These are phyloP conservation scores for Phaffia rhodozyma DNA, from an alignment of 1,284 basidiomycete genomes.

Conservation along the genomic window DNA sequence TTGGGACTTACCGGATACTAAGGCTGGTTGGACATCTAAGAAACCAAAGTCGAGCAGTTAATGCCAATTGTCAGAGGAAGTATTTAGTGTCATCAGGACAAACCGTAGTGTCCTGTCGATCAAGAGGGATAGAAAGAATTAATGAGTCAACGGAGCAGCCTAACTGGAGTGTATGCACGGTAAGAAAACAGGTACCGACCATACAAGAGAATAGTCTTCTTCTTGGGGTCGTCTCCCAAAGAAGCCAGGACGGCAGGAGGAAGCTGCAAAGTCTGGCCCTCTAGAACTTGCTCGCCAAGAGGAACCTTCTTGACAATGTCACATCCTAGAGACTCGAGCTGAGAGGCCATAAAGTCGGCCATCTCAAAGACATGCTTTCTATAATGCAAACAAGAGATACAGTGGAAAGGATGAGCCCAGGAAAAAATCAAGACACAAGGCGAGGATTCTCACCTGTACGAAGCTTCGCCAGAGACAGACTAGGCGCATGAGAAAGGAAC, in stretches of 20 bases:
- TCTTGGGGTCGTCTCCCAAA: conserved; percentile 63
- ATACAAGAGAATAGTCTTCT: conserved; percentile 87
- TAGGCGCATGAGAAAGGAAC: background rate
- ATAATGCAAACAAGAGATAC: conserved; percentile 32
- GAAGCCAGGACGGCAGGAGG: conserved; percentile 80
- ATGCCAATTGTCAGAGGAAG: background rate
- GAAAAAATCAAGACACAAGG: background rate
- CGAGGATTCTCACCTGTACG: conserved; percentile 7
- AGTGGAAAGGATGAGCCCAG: background rate
- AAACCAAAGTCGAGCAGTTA: background rate
- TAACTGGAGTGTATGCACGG: background rate
- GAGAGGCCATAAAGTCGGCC: conserved; percentile 54
- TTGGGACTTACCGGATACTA: conserved; percentile 1
- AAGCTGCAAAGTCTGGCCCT: conserved; percentile 58
- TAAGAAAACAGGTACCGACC: conserved; percentile 51
- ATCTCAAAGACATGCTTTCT: conserved; percentile 68
- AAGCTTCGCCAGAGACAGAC: conserved; percentile 26
- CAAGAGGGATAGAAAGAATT: background rate
- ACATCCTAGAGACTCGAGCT: conserved; percentile 63
- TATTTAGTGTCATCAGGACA: background rate
- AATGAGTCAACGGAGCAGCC: background rate
- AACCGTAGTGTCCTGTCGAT: conserved; percentile 16
- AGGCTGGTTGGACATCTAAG: conserved; percentile 8
- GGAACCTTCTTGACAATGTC: conserved; percentile 52
- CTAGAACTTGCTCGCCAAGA: conserved; percentile 71